Evolutionary conservation across 768 basidiomycete species (phyloP).

Genomic region (Kwoniella sp.): DNA sequence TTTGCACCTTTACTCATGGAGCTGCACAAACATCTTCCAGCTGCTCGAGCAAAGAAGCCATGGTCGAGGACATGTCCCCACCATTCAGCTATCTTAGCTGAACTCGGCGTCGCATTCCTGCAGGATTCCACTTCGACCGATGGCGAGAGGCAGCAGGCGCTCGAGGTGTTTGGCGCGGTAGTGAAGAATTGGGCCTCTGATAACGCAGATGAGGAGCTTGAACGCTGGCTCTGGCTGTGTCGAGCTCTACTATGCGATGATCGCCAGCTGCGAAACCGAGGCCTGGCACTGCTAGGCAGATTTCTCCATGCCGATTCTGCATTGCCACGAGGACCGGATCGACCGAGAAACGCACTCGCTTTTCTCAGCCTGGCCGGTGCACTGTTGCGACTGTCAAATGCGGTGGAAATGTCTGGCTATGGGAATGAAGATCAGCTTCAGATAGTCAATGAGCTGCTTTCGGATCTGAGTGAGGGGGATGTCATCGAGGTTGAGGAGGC

Average conservation of each 20-base stretch:
- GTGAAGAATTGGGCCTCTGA: conserved; percentile 44
- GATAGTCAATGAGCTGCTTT: conserved; percentile 27
- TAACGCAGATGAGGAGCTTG: conserved; percentile 43
- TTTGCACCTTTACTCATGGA: conserved; percentile 47
- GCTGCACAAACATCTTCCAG: conserved; percentile 43
- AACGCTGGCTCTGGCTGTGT: conserved; percentile 45
- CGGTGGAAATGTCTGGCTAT: conserved; percentile 29
- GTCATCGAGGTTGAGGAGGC: conserved; percentile 29
- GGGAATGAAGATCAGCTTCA: conserved; percentile 28
- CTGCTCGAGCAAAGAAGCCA: conserved; percentile 40
- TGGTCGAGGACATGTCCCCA: conserved; percentile 50
- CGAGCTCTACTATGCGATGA: conserved; percentile 33
- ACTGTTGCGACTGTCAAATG: conserved; percentile 31
- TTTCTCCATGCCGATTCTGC: conserved; percentile 36
- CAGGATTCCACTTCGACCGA: conserved; percentile 22
- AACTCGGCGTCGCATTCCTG: conserved; percentile 37
- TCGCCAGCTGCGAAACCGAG: conserved; percentile 39
- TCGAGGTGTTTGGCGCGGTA: conserved; percentile 46
- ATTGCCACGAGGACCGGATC: conserved; percentile 26
- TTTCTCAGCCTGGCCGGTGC: conserved; percentile 28
- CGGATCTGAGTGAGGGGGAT: conserved; percentile 31
- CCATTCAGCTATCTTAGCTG: conserved; percentile 43
- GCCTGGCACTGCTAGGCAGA: conserved; percentile 30
- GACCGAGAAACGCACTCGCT: conserved; percentile 24
- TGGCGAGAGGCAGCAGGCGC: conserved; percentile 44